These are phyloP conservation scores for Argentina anserina DNA, from an alignment of 306 rosid species.

Conservation along the genomic window DNA sequence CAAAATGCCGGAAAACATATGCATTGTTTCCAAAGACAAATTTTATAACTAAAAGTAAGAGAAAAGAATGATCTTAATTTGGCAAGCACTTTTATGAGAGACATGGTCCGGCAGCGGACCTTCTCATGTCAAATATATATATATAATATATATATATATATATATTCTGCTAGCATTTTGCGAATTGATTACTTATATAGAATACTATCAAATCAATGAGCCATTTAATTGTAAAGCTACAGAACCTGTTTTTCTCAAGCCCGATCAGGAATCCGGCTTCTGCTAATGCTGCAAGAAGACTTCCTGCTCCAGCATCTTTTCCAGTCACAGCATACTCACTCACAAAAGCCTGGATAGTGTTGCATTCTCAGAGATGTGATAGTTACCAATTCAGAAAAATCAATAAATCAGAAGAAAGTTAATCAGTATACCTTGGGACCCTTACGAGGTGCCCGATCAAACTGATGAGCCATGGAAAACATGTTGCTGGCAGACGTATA, in stretches of 20 bases:
- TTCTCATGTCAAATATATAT: background rate
- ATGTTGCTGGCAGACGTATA: constrained; percentile 66
- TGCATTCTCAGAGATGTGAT: constrained; percentile 15
- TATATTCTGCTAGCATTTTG: background rate
- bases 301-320: constrained; percentile 78
- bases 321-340: constrained; percentile 90
- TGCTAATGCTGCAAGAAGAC: constrained; percentile 71
- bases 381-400: background rate
- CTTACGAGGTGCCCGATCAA: constrained; percentile 48
- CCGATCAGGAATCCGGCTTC: constrained; percentile 94
- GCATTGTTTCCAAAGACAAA: background rate
- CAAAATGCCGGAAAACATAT: background rate
- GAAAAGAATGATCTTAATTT: background rate
- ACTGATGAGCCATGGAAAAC: constrained; percentile 55
- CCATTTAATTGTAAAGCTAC: background rate
- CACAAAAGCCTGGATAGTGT: constrained; percentile 70
- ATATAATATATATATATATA: too few species aligned
- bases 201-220: background rate
- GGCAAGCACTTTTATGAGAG: background rate
- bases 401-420: constrained; percentile 12
- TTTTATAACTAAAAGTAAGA: background rate
- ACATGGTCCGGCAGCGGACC: background rate
- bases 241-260: constrained; percentile 78
- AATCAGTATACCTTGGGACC: constrained; percentile 50
- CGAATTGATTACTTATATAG: background rate